Evolutionary conservation across 352 stramenopile genomes (phyloP).

Genomic region (Globisporangium alternatum): DNA sequence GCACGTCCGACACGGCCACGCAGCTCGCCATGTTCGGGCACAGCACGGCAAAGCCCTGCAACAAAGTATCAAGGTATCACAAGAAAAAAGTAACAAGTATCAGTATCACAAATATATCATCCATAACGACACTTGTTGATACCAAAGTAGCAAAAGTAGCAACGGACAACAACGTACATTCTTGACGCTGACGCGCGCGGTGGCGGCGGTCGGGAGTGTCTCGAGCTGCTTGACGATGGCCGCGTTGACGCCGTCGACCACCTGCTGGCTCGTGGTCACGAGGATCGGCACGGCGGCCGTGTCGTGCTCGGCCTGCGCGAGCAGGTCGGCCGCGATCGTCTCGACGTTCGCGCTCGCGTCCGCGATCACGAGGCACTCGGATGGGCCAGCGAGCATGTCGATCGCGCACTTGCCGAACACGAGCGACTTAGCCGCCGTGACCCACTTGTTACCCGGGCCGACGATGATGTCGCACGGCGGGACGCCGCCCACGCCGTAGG

Average conservation of each 20-base stretch:
- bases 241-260: conserved; percentile 91
- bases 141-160: neutral
- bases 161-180: conserved; percentile 33
- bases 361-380: conserved; percentile 97
- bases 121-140: no score
- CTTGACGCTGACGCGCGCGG: conserved; percentile 56
- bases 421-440: conserved; percentile 98
- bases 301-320: conserved; percentile 95
- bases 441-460: conserved; percentile 98
- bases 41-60: conserved; percentile 72
- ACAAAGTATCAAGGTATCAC: neutral
- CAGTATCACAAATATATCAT: neutral
- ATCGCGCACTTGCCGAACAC: conserved; percentile 97
- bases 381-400: conserved; percentile 98
- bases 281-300: conserved; percentile 96
- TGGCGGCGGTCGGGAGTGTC: conserved; percentile 63
- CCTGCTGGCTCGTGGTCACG: conserved; percentile 82
- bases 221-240: conserved; percentile 74
- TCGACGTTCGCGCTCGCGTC: conserved; percentile 84
- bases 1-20: conserved; percentile 84
- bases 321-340: conserved; percentile 73
- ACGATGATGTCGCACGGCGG: conserved; percentile 97
- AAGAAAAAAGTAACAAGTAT: no score
- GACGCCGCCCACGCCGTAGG: conserved; percentile 91
- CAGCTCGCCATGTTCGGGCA: conserved; percentile 65